Evolutionary conservation across 306 rosid species (phyloP).

Genomic region (Cercis canadensis): DNA sequence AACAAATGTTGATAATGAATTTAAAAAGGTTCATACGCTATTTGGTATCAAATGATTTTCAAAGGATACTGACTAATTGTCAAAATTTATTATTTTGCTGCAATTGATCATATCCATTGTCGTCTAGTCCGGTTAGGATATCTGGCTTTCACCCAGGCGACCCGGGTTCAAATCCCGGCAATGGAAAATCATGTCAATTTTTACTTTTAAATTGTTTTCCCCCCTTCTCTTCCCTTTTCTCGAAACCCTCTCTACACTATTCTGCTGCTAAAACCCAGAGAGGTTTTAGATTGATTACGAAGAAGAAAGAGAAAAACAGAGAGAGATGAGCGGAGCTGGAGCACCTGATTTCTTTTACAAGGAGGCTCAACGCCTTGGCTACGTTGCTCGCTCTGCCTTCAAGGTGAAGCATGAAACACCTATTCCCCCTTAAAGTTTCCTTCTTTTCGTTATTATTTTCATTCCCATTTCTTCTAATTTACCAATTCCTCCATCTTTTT

Average conservation of each 20-base stretch:
- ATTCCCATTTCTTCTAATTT: not conserved
- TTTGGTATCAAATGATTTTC: too few relatives aligned
- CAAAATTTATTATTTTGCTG: too few relatives aligned
- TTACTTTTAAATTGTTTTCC: too few relatives aligned
- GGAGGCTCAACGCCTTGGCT: slow-evolving; percentile 97
- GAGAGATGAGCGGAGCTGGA: slow-evolving; percentile 69
- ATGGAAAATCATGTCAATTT: too few relatives aligned
- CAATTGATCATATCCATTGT: too few relatives aligned
- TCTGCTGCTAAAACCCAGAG: not conserved
- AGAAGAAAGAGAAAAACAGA: not conserved
- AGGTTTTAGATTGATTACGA: not conserved
- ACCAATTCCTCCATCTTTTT: not conserved
- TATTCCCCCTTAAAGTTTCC: not conserved
- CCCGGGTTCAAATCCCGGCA: slow-evolving; percentile 37
- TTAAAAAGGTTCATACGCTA: too few relatives aligned
- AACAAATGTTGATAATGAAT: too few relatives aligned
- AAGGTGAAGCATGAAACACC: slow-evolving; percentile 40
- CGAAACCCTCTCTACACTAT: not conserved
- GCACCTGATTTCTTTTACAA: slow-evolving; percentile 91
- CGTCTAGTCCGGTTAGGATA: slow-evolving; percentile 43
- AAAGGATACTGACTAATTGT: too few relatives aligned
- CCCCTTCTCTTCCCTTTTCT: too few relatives aligned
- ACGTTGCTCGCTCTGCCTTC: slow-evolving; percentile 95
- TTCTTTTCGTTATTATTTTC: not conserved
- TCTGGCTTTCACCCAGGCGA: slow-evolving; percentile 36